Conservation (phyloP, 345 rosid genomes). For the Geranium rotundifolium region DNA sequence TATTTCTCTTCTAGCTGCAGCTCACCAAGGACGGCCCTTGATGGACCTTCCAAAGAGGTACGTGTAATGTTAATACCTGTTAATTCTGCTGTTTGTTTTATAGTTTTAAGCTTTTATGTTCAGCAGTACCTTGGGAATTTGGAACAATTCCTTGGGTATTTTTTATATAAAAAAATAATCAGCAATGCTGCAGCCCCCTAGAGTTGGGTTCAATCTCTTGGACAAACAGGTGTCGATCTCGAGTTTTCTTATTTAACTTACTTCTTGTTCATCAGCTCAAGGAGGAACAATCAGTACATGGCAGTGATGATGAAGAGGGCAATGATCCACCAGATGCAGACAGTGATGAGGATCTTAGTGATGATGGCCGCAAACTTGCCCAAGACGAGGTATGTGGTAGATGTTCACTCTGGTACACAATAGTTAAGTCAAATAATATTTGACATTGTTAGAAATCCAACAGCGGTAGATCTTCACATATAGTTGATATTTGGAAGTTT, state of each 20-base stretch:
- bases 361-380: conserved; percentile 32
- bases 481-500: too few species aligned
- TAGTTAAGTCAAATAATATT: too few species aligned
- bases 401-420: not conserved
- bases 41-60: conserved; percentile 90
- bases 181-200: too few species aligned
- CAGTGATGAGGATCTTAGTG: conserved; percentile 79
- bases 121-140: not conserved
- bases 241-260: not conserved
- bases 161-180: too few species aligned
- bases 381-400: conserved; percentile 58
- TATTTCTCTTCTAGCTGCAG: conserved; percentile 90
- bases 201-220: too few species aligned
- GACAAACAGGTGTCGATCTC: not conserved
- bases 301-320: conserved; percentile 82
- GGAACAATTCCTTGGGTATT: not conserved
- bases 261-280: conserved; percentile 39
- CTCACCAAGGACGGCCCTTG: conserved; percentile 69
- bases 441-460: too few species aligned
- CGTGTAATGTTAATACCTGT: not conserved
- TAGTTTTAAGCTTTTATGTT: not conserved
- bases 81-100: not conserved
- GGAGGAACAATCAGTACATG: conserved; percentile 86
- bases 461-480: too few species aligned
- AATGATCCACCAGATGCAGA: conserved; percentile 77